Percentiles rank a stretch among this genome's conserved stretches.
Conservation (phyloP, 148 eudicot genomes). For the Talinum fruticosum region DNA sequence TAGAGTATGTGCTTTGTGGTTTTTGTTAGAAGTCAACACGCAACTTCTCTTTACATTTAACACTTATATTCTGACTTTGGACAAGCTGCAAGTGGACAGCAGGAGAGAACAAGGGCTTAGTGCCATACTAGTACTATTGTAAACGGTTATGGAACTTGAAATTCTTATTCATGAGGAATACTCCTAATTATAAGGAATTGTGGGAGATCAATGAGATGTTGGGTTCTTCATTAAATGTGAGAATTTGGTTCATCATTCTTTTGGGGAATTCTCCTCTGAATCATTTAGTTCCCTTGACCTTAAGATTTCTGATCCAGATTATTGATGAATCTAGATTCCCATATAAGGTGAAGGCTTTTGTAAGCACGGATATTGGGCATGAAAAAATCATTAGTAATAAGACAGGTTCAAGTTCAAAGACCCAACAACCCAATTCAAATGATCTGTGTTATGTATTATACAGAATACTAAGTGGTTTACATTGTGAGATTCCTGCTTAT, state of each 20-base stretch:
- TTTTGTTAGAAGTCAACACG: background rate
- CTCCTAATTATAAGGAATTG: background rate
- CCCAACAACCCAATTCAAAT: background rate
- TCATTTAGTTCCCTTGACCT: background rate
- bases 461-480: background rate
- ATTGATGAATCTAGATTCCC: background rate
- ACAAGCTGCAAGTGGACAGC: background rate
- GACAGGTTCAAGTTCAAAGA: background rate
- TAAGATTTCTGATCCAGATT: background rate
- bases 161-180: background rate
- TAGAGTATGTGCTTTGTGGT: too few relatives aligned
- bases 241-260: background rate
- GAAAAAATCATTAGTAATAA: background rate
- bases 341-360: background rate
- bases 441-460: background rate
- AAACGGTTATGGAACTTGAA: background rate
- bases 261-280: background rate
- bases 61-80: background rate
- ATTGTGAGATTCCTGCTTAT: background rate
- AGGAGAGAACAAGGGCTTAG: background rate
- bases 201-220: background rate
- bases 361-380: background rate
- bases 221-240: background rate
- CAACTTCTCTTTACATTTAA: background rate
- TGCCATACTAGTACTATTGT: background rate